Base-by-base conservation (phyloP, 2,329 filamentous ascomycete species). In the Mycogone perniciosa region DNA sequence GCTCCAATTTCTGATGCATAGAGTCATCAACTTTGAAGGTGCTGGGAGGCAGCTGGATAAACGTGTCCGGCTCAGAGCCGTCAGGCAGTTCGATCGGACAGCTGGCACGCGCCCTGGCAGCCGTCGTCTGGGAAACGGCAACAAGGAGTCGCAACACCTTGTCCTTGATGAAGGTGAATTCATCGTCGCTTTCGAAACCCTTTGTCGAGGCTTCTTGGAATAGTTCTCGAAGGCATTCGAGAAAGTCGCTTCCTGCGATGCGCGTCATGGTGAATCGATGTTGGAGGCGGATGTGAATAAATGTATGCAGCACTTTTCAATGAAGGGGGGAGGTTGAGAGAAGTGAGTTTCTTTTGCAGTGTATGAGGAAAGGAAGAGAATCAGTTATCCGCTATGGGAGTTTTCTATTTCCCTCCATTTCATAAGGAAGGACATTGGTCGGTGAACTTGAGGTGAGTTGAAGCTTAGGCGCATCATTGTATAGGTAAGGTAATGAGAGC, bases 191-290 rank as follows among this genome's bases (percentile, higher is more conserved):
- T 11, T 46, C 38, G 29, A 47, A 56, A 1, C 47, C 42, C 1
- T 52, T 50, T 5, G 26, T 6, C 8, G 44, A 47, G 10, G 56
- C 54, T 47, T 63, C 61, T n/a, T 40, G 11, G n/a, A 63, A 63
- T 8, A 63, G 35, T 0, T 35, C 7, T 6, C 34, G 35, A 5
- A 63, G 31, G 1, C 53, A 60, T 0, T 38, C 35, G 20, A 55
- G 46, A 26, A 63, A 60, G 6, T 59, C 53, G 4, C n/a, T n/a
- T 11, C 41, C 42, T 46, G 44, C 34, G n/a, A 33, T 20, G 30
- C 43, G 43, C 4, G 50, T 5, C 45, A 48, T 48, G 27, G 33
- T 40, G 43, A 31, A 10, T 35, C 7, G 38, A 5, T 29, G 38
- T 33, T 31, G 33, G 20, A 20, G 20, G 20, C 20, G 9, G 33